A percentile compares a stretch with the other conserved stretches of the same genome.
Evolutionary conservation across 179 eudicot species (phyloP).

Genomic region (Spergularia azorica): DNA sequence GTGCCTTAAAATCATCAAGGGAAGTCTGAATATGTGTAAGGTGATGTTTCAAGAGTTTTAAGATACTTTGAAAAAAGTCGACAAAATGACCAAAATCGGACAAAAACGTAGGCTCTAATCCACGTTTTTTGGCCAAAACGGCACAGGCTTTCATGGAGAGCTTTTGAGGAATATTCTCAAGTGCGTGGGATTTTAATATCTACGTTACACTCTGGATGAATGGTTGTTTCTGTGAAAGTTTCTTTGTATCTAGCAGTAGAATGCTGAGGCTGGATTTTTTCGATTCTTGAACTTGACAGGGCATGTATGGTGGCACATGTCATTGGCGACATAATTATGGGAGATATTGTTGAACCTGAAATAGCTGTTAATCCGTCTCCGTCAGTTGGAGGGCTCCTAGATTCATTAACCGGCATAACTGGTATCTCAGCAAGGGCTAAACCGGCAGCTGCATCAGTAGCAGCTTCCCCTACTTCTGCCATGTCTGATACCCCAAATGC

Average conservation of each 20-base stretch:
- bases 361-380: conserved; percentile 67
- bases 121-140: too few relatives aligned
- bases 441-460: conserved; percentile 71
- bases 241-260: background rate
- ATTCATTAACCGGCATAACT: conserved; percentile 86
- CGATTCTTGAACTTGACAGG: conserved; percentile 42
- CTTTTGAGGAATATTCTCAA: background rate
- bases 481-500: conserved; percentile 70
- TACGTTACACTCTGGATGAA: background rate
- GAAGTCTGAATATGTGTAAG: too few relatives aligned
- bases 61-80: too few relatives aligned
- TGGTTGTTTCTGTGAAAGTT: background rate
- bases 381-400: conserved; percentile 93
- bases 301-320: conserved; percentile 84
- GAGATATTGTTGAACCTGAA: conserved; percentile 81
- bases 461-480: conserved; percentile 56
- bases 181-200: background rate
- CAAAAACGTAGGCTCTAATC: too few relatives aligned
- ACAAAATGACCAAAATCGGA: too few relatives aligned
- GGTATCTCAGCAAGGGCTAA: conserved; percentile 82
- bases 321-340: conserved; percentile 73
- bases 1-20: too few relatives aligned
- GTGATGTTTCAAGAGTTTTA: too few relatives aligned
- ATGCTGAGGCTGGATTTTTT: conserved; percentile 19
- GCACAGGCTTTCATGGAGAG: background rate